Conservation (phyloP, 2,329 filamentous ascomycete genomes). For the Xylaria sp. region DNA sequence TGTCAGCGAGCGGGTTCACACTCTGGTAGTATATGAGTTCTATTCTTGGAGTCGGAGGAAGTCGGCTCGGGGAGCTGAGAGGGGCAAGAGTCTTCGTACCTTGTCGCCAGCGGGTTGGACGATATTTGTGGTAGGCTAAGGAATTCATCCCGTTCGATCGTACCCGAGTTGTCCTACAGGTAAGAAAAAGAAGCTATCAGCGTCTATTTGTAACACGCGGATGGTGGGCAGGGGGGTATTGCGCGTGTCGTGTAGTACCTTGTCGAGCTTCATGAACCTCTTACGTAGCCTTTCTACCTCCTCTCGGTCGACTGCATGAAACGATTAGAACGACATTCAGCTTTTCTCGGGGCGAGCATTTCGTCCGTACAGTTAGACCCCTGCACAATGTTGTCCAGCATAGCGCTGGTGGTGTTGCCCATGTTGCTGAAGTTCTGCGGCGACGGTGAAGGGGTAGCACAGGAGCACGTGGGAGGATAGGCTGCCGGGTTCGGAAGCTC, state of each 20-base stretch:
- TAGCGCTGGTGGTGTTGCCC: slow-evolving; percentile 71
- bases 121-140: slow-evolving; percentile 96
- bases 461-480: background rate
- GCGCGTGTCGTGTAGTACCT: slow-evolving; percentile 59
- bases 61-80: background rate
- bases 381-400: slow-evolving; percentile 95
- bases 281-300: slow-evolving; percentile 95
- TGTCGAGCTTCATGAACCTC: slow-evolving; percentile 99
- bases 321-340: slow-evolving; percentile 19
- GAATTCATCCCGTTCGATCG: slow-evolving; percentile 98
- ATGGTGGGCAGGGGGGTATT: background rate
- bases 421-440: slow-evolving; percentile 45
- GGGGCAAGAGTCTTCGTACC: slow-evolving; percentile 56
- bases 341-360: slow-evolving; percentile 10
- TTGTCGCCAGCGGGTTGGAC: slow-evolving; percentile 94
- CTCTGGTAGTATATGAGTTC: background rate
- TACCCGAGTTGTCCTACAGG: slow-evolving; percentile 88
- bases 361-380: slow-evolving; percentile 83
- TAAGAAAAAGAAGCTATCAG: slow-evolving; percentile 11
- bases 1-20: background rate
- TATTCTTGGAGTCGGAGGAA: background rate
- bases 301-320: slow-evolving; percentile 80
- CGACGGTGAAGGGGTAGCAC: slow-evolving; percentile 16
- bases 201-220: background rate
- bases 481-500: background rate